phyloP scores from a whole-genome alignment of 2,329 filamentous ascomycete species.

The Colletotrichum viniferum region DNA sequence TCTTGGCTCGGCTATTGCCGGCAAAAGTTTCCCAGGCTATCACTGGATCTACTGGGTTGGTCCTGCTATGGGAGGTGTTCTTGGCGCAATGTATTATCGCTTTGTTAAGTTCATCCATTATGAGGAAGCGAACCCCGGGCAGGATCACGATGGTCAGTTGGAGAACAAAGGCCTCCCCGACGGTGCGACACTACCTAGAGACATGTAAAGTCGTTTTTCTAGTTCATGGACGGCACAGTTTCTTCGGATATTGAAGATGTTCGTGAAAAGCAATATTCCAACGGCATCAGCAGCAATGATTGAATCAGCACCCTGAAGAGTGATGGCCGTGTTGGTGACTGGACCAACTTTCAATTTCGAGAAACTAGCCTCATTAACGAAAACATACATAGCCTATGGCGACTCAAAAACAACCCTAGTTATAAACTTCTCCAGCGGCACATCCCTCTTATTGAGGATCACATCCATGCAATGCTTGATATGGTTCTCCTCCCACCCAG shows the following conservation, averaged over 20 bases:
- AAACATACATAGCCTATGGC: background rate
- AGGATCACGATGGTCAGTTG: conserved; percentile 13
- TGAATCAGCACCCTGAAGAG: no score
- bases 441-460: background rate
- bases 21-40: conserved; percentile 45
- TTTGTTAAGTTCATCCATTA: conserved; percentile 21
- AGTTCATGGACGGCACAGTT: accelerated
- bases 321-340: background rate
- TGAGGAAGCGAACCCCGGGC: conserved; percentile 20
- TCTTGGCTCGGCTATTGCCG: conserved; percentile 51
- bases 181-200: background rate
- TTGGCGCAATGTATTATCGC: conserved; percentile 17
- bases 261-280: background rate
- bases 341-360: accelerated
- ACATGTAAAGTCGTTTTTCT: background rate
- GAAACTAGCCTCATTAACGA: background rate
- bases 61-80: conserved; percentile 18
- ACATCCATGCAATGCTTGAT: conserved; percentile 1
- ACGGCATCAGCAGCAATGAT: background rate
- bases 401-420: background rate
- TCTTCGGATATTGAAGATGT: background rate
- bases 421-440: background rate
- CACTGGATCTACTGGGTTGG: conserved; percentile 54
- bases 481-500: background rate
- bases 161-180: background rate